These are phyloP conservation scores for Colletotrichum incanum DNA, from an alignment of 2,329 filamentous ascomycete genomes.

Conservation along the genomic window DNA sequence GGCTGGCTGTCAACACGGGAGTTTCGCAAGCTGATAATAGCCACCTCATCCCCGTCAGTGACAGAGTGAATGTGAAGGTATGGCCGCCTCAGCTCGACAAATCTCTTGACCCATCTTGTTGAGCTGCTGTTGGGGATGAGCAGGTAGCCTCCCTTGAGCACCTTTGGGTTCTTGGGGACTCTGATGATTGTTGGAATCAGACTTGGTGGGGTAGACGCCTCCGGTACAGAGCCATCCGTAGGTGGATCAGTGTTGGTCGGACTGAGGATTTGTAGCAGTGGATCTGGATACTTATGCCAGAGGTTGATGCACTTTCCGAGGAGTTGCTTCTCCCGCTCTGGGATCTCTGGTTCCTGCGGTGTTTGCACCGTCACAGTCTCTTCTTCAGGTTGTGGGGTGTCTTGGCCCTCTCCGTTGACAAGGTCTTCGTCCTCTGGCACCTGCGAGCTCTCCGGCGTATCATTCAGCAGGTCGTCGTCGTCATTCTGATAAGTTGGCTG, in stretches of 20 bases:
- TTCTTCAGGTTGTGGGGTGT: slow-evolving; percentile 47
- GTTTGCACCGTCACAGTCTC: slow-evolving; percentile 45
- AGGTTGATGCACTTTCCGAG: slow-evolving; percentile 73
- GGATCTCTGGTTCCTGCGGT: slow-evolving; percentile 54
- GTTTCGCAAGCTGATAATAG: slow-evolving; percentile 89
- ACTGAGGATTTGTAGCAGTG: slow-evolving; percentile 69
- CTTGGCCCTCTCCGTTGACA: slow-evolving; percentile 44
- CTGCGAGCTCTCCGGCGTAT: slow-evolving; percentile 69
- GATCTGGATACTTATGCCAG: slow-evolving; percentile 75
- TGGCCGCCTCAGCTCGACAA: slow-evolving; percentile 90
- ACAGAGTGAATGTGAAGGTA: slow-evolving; percentile 93
- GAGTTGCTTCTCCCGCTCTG: slow-evolving; percentile 62
- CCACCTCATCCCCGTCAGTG: slow-evolving; percentile 90
- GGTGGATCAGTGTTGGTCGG: slow-evolving; percentile 79
- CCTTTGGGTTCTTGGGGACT: slow-evolving; percentile 83
- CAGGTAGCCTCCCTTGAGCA: slow-evolving; percentile 90
- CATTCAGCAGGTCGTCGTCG: slow-evolving; percentile 72
- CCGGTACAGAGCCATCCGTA: slow-evolving; percentile 69
- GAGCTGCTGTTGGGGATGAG: slow-evolving; percentile 87
- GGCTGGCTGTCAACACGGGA: slow-evolving; percentile 94
- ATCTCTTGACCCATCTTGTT: slow-evolving; percentile 90
- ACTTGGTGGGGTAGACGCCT: slow-evolving; percentile 68
- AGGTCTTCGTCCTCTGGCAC: slow-evolving; percentile 53
- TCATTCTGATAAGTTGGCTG: slow-evolving; percentile 62
- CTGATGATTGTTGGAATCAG: slow-evolving; percentile 84